Base-by-base conservation (phyloP, 139 green algal genomes). In the Volvox africanus region DNA sequence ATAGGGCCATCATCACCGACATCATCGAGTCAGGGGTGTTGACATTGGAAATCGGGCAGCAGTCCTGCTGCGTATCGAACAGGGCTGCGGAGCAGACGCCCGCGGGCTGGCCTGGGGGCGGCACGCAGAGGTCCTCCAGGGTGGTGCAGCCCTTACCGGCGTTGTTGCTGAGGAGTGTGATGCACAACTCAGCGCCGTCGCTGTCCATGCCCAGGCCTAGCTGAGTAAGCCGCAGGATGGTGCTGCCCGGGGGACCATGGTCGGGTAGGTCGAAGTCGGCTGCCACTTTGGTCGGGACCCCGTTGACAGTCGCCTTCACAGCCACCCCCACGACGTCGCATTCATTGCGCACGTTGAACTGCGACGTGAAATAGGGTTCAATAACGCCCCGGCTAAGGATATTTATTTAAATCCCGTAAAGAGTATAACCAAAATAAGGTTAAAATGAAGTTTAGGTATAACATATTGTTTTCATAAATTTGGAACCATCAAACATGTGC, bases 91-190 rank as follows among this genome's bases (percentile, higher is more conserved):
- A 62, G 81, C 81, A 87, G 26, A 61, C 30, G 55, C 81, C 81
- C 0, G 61, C 18, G n/a, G 81, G 81, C 55, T 35, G 11, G 81
- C 81, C 81, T 3, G 81, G 30, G 19, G 81, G 81, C 5, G 81
- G 81, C 81, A 87, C 55, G 30, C 81, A 87, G 21, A 87, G 81
- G n/a, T 76, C 18, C 81, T 76, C 61, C 30, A 87, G 81, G 30
- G 81, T 77, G 30, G 81, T 61, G 81, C 81, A 87, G 61, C 81
- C 81, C 6, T 19, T 21, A 22, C 55, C 81, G n/a, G 44, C 55
- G 28, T 61, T 77, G 55, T 77, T 77, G 6, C 11, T 20, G 0
- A 20, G 18, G 30, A 87, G 81, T 3, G 81, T 87, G 81, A 87
- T 30, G 81, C 81, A 87, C 19, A 87, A 21, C 81, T 77, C 1